phyloP scores from a whole-genome alignment of 768 basidiomycete species.

The Tulasnella sp. region DNA sequence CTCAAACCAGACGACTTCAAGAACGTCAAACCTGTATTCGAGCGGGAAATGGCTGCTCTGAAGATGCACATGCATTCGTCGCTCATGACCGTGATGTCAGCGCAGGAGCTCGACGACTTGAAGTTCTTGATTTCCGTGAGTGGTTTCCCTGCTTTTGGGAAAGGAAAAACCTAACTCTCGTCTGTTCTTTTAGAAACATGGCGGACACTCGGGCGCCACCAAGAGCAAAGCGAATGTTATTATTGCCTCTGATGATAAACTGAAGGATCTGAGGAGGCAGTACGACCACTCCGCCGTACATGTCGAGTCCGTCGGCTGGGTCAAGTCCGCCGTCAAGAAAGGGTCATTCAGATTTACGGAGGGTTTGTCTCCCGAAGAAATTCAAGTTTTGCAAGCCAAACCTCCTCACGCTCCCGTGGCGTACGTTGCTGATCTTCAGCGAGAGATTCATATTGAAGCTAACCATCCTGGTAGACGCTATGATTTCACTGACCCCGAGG shows the following conservation, averaged over 20 bases:
- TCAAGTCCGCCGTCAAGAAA: neutral
- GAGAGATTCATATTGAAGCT: neutral
- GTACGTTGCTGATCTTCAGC: neutral
- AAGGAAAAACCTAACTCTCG: neutral
- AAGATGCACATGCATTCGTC: constrained; percentile 13
- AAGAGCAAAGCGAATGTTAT: constrained; percentile 18
- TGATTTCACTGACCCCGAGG: constrained; percentile 27
- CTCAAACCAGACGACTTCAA: constrained; percentile 1
- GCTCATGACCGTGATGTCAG: neutral
- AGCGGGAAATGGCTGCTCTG: neutral
- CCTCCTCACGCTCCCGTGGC: neutral
- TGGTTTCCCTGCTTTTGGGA: neutral
- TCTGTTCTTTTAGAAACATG: constrained; percentile 12
- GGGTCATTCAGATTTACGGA: constrained; percentile 8
- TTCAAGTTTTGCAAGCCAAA: neutral
- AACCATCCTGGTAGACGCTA: neutral
- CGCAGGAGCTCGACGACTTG: neutral
- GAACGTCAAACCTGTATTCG: constrained; percentile 28
- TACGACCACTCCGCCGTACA: neutral
- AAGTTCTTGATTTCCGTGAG: constrained; percentile 22
- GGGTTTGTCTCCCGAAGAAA: neutral
- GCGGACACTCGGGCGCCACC: constrained; percentile 15
- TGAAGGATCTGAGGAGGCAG: neutral
- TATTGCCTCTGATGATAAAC: neutral
- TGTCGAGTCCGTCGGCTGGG: constrained; percentile 23